Evolutionary conservation across 2,329 filamentous ascomycete species (phyloP), one percentile per base, ranked within the genome.

Genomic region (Alternaria ventricosa): DNA sequence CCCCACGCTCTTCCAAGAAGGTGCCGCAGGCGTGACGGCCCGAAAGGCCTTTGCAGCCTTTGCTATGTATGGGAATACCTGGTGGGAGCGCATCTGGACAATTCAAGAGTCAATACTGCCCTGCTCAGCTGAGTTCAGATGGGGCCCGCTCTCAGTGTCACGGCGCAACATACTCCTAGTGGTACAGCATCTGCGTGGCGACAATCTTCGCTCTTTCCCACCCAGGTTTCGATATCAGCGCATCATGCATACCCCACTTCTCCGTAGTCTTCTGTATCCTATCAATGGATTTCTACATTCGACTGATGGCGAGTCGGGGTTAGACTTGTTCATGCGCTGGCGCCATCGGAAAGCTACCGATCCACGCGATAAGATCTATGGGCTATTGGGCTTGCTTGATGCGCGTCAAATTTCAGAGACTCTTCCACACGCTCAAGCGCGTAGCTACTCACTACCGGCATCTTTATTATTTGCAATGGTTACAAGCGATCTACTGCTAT

Each of bases 291-390:
- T 72, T 28, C 43, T 55, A 4, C 61, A 65, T 28, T 61, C 62
- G 3, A 45, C 25, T 7, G 57, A 30, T 11, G 65, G 53, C 23
- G 63, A 71, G 9, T 53, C 71, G 3, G 57, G 27, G 2, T 54
- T 71, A 0, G 50, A 68, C 43, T 12, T 68, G n/a, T 61, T 71
- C 5, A 70, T 72, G 65, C 64, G 67, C 9, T 71, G 67, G 69
- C 60, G 69, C 2, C 63, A 68, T 36, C 54, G 69, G 8, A 25
- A 69, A n/a, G 68, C 68, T 9, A 71, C 67, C 1, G 68, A 75
- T 55, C 58, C 70, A 8, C 65, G 67, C 23, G 73, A 75, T 49
- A 75, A 74, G 30, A 62, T 75, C 1, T 74, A 72, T 28, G 72
- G 67, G 5, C 49, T 75, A 12, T 46, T 73, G 1, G 71, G 70